Conservation (phyloP, 768 basidiomycete genomes). For the Suillus americanus region DNA sequence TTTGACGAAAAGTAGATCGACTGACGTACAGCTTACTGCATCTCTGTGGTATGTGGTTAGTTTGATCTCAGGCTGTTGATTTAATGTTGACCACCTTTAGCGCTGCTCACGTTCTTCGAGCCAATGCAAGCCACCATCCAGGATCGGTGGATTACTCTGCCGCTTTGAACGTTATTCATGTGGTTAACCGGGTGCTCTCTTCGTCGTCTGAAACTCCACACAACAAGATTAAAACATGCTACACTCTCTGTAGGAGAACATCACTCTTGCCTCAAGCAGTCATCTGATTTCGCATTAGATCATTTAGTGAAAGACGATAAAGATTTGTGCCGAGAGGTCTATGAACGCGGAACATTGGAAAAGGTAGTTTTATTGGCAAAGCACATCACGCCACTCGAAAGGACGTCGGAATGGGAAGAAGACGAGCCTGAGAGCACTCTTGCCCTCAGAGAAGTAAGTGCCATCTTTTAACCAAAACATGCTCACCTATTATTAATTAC, state of each 20-base stretch:
- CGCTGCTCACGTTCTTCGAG: constrained; percentile 61
- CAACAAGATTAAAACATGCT: constrained; percentile 67
- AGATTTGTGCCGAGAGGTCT: constrained; percentile 63
- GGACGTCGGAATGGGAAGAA: constrained; percentile 56
- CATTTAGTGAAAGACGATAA: constrained; percentile 71
- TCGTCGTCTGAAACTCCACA: constrained; percentile 40
- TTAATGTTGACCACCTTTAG: constrained; percentile 31
- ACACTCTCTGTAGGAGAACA: constrained; percentile 61
- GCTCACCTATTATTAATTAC: constrained; percentile 2
- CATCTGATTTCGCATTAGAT: constrained; percentile 36
- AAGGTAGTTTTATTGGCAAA: constrained; percentile 53
- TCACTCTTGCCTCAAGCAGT: neutral
- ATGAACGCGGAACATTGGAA: constrained; percentile 65
- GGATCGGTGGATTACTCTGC: constrained; percentile 42
- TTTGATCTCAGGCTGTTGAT: neutral
- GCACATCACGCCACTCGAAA: constrained; percentile 50
- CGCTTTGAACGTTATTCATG: constrained; percentile 64
- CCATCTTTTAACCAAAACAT: neutral
- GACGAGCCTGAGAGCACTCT: constrained; percentile 62
- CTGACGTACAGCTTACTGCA: constrained; percentile 68
- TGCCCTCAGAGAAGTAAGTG: constrained; percentile 61
- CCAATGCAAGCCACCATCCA: constrained; percentile 35
- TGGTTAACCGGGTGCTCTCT: constrained; percentile 60
- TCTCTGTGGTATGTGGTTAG: constrained; percentile 55
- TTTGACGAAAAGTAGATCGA: constrained; percentile 56